Conservation (phyloP, 1,284 basidiomycete species). For the Moniliella sp. region DNA sequence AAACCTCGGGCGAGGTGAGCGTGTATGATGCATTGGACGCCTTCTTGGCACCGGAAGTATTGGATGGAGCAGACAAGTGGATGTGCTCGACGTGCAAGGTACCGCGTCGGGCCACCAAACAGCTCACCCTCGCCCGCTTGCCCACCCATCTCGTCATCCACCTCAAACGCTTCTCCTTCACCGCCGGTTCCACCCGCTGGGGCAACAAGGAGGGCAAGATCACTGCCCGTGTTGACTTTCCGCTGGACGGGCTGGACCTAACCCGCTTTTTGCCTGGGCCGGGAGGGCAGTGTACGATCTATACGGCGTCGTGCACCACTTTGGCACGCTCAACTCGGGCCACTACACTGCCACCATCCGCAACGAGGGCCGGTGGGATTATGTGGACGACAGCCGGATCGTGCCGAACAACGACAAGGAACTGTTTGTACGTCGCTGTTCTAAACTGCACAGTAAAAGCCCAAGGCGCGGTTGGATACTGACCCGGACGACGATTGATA, state of each 20-base stretch:
- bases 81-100: constrained; percentile 66
- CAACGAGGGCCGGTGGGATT: constrained; percentile 20
- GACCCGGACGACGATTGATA: background rate
- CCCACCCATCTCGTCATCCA: constrained; percentile 83
- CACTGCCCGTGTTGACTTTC: constrained; percentile 41
- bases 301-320: constrained; percentile 35
- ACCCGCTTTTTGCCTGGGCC: constrained; percentile 66
- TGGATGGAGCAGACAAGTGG: constrained; percentile 89
- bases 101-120: constrained; percentile 59
- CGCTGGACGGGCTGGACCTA: constrained; percentile 56
- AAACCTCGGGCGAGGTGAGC: constrained; percentile 45
- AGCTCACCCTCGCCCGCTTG: constrained; percentile 63
- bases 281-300: constrained; percentile 36
- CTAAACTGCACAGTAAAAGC: background rate
- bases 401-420: constrained; percentile 13
- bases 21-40: constrained; percentile 66
- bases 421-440: constrained; percentile 6
- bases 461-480: background rate
- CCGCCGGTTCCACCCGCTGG: constrained; percentile 74
- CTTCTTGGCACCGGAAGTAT: constrained; percentile 69
- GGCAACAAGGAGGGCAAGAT: too few species aligned
- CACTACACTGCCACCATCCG: constrained; percentile 31
- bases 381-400: constrained; percentile 26
- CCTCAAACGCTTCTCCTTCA: constrained; percentile 78
- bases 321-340: constrained; percentile 28